phyloP scores from a whole-genome alignment of 768 basidiomycete genomes.

The Tylopilus sp. region DNA sequence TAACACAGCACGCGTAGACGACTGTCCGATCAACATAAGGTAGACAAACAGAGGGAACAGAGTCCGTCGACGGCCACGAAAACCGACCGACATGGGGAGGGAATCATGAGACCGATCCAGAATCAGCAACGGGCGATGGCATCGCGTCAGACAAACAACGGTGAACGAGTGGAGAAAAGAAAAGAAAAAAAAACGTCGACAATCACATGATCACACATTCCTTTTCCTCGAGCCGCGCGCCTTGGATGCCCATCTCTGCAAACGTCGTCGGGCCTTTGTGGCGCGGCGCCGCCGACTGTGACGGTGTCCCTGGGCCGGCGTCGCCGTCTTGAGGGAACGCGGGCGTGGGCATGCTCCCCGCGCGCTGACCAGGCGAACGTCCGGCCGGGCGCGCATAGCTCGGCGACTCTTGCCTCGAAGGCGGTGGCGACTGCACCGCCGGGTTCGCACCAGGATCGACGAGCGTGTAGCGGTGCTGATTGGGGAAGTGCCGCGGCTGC shows the following conservation, averaged over 20 bases:
- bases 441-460: conserved; percentile 37
- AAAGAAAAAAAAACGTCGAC: not conserved
- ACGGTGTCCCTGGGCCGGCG: not conserved
- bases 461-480: conserved; percentile 46
- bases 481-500: conserved; percentile 27
- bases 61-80: no score
- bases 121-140: no score
- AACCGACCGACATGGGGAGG: no score
- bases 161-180: no score
- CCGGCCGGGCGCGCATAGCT: conserved; percentile 29
- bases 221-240: conserved; percentile 72
- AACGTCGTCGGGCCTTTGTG: conserved; percentile 67
- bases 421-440: conserved; percentile 7
- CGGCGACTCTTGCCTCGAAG: conserved; percentile 20
- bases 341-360: conserved; percentile 19
- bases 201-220: conserved; percentile 85
- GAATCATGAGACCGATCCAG: no score
- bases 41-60: no score
- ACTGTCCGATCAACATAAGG: no score
- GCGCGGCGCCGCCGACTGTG: not conserved
- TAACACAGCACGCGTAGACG: no score
- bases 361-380: conserved; percentile 31
- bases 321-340: not conserved
- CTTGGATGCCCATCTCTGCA: conserved; percentile 90
- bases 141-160: no score